Evolutionary conservation across 2,329 filamentous ascomycete species (phyloP), one percentile per base, ranked within the genome.

Genomic region (Alternaria sp.): DNA sequence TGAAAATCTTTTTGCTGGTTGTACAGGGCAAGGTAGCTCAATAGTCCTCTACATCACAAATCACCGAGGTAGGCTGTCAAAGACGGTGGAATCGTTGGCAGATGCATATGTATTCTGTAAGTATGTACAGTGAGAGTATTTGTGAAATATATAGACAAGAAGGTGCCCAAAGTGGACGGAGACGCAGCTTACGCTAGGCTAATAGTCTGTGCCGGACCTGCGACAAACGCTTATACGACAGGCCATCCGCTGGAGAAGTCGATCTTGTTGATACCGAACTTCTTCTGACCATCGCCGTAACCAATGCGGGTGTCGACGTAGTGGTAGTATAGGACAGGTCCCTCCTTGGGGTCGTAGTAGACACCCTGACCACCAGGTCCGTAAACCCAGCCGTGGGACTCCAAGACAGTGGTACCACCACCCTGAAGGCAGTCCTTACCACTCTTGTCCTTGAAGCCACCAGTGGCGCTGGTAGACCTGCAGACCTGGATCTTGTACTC

Each of bases 401-500:
- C 82, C 0, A 91, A 80, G 0, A 92, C 85, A 4, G 86, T 79
- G 0, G 86, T 89, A 2, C 89, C 89, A 9, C 89, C 89, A 44
- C 85, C 84, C 8, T 79, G 69, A 0, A 80, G 83, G 72, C 88
- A 90, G 32, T 81, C 77, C 16, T 71, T 78, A 2, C 88, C 88
- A 51, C 71, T 72, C 57, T 83, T 78, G 68, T 91, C 89, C 27
- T 76, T 85, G 68, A 87, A 92, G 1, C 79, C 80, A 0, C 86
- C 82, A 1, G 80, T 85, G 5, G 84, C 81, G 7, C 77, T 81
- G 1, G 75, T 80, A 4, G 85, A 86, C n/a, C 87, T 80, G 78
- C 89, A 91, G 27, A 89, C 87, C 69, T 84, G 85, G 72, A 91
- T 88, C 72, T 85, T 86, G 75, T 91, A 91, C 76, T 90, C 89